A percentile compares a stretch with the other conserved stretches of the same genome.
phyloP scores from a whole-genome alignment of 2,329 filamentous ascomycete species.

The Aspergillus sp. region DNA sequence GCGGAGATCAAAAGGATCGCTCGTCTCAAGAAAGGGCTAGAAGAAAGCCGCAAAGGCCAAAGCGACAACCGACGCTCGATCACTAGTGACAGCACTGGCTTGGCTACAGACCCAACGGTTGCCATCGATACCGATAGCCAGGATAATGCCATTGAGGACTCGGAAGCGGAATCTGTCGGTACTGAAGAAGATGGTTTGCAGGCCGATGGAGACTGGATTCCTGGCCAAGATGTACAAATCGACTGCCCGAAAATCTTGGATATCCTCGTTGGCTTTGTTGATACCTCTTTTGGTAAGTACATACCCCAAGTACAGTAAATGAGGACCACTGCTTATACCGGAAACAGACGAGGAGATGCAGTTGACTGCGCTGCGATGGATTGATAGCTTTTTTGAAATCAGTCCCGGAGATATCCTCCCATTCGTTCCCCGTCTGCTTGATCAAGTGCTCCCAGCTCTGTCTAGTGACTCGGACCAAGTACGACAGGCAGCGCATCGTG shows the following conservation, averaged over 20 bases:
- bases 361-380: conserved; percentile 89
- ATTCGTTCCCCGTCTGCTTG: conserved; percentile 89
- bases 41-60: conserved; percentile 75
- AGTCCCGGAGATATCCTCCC: conserved; percentile 95
- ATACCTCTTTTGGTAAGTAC: conserved; percentile 71
- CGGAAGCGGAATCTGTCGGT: conserved; percentile 43
- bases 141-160: conserved; percentile 61
- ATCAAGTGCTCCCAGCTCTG: conserved; percentile 90
- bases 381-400: conserved; percentile 95
- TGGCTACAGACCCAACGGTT: conserved; percentile 54
- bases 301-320: not conserved
- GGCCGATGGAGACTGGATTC: conserved; percentile 92
- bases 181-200: conserved; percentile 62
- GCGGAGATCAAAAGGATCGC: conserved; percentile 94
- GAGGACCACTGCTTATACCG: not conserved
- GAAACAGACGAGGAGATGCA: conserved; percentile 82
- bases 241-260: conserved; percentile 91
- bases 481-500: conserved; percentile 81
- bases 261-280: conserved; percentile 86
- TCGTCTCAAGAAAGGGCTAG: conserved; percentile 86
- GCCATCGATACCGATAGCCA: conserved; percentile 46
- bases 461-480: conserved; percentile 90
- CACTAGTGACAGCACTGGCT: conserved; percentile 69
- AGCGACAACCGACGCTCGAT: conserved; percentile 72
- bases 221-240: conserved; percentile 93